Conservation (phyloP, 2,329 filamentous ascomycete species). For the Juglanconis sp. region DNA sequence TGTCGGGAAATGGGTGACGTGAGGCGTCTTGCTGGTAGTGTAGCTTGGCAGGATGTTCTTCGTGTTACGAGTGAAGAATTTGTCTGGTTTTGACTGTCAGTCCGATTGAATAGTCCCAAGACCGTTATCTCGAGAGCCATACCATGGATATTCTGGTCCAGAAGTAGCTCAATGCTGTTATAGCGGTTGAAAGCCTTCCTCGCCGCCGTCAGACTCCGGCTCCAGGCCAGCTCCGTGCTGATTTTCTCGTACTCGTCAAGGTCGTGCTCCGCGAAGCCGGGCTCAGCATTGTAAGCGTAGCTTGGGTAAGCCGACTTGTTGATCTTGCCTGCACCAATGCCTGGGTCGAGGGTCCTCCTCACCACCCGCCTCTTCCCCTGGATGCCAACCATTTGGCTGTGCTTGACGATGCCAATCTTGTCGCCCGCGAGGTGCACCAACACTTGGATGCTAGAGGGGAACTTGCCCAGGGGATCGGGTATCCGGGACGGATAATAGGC, state of each 20-base stretch:
- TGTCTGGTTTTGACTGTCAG: conserved; percentile 28
- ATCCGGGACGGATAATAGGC: conserved; percentile 44
- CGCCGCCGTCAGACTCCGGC: conserved; percentile 58
- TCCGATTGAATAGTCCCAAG: neutral
- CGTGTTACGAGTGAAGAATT: conserved; percentile 57
- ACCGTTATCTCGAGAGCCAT: conserved; percentile 27
- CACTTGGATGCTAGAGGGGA: conserved; percentile 36
- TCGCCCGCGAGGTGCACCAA: conserved; percentile 40
- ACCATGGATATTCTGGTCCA: conserved; percentile 64
- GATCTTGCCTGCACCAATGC: conserved; percentile 35
- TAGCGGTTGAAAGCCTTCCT: conserved; percentile 57
- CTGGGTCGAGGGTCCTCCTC: conserved; percentile 32
- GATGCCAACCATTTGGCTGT: conserved; percentile 42
- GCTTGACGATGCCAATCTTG: conserved; percentile 38
- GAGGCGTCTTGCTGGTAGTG: conserved; percentile 59
- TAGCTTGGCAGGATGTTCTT: conserved; percentile 59
- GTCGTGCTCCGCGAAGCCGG: conserved; percentile 70
- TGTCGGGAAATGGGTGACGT: conserved; percentile 67
- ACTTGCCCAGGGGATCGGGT: conserved; percentile 39
- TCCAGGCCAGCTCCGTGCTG: conserved; percentile 65
- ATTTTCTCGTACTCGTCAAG: conserved; percentile 65
- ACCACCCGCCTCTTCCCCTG: conserved; percentile 39
- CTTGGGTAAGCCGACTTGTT: conserved; percentile 35
- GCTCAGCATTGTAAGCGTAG: conserved; percentile 45
- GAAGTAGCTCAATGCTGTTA: conserved; percentile 61